Evolutionary conservation across 257 asterid genomes (phyloP).

Genomic region (Prunella vulgaris): DNA sequence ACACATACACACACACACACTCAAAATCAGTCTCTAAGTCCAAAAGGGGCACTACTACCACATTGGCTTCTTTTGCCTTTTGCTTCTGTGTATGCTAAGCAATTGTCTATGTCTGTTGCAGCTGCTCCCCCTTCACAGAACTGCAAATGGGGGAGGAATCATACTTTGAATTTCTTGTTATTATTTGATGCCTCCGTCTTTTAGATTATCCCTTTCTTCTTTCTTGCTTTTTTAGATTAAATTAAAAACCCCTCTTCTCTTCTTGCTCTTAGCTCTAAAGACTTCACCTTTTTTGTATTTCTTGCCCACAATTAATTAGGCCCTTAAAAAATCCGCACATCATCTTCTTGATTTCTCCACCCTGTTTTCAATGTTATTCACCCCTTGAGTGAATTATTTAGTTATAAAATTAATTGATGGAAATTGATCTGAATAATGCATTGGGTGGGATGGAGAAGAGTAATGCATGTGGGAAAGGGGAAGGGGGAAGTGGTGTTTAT

Average conservation of each 20-base stretch:
- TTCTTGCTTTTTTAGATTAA: conserved; percentile 20
- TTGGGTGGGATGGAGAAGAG: conserved; percentile 58
- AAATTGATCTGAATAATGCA: conserved; percentile 84
- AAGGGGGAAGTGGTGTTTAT: conserved; percentile 38
- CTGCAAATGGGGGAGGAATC: conserved; percentile 88
- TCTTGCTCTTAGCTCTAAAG: conserved; percentile 46
- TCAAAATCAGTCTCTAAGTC: conserved; percentile 32
- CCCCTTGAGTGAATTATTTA: no score
- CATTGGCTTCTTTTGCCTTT: conserved; percentile 71
- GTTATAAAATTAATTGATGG: no score
- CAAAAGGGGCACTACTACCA: conserved; percentile 61
- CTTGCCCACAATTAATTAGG: conserved; percentile 23
- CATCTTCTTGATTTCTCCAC: conserved; percentile 26
- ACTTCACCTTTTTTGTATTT: conserved; percentile 36
- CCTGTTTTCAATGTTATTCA: conserved; percentile 21
- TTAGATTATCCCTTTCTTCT: conserved; percentile 11
- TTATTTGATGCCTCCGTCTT: conserved; percentile 55
- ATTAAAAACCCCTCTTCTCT: conserved; percentile 23
- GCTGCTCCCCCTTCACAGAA: conserved; percentile 63
- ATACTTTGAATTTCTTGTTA: conserved; percentile 76
- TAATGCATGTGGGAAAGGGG: conserved; percentile 50
- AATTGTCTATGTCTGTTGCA: conserved; percentile 78
- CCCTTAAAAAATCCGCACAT: no score
- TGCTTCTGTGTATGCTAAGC: conserved; percentile 66
- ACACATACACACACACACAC: conserved; percentile 27